These are phyloP conservation scores for Mollisia scopiformis DNA, from an alignment of 2,329 filamentous ascomycete genomes.

Conservation along the genomic window DNA sequence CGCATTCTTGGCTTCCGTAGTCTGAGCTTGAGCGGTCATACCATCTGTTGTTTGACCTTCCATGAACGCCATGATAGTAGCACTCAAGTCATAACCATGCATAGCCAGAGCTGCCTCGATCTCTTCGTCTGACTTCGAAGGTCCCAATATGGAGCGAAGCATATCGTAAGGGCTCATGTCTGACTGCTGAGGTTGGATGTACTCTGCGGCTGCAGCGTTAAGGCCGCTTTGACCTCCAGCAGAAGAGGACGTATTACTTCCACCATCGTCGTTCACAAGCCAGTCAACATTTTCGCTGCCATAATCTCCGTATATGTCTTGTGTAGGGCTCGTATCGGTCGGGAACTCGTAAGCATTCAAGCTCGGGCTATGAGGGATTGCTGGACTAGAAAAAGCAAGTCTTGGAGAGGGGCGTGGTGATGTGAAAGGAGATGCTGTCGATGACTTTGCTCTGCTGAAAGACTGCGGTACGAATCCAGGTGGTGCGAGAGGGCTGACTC, in stretches of 20 bases:
- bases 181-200: conserved; percentile 64
- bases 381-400: conserved; percentile 84
- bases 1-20: conserved; percentile 62
- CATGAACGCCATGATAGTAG: conserved; percentile 88
- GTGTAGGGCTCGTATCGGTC: conserved; percentile 77
- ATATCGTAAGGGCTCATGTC: conserved; percentile 99
- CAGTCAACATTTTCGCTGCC: conserved; percentile 96
- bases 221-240: conserved; percentile 67
- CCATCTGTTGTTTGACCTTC: conserved; percentile 59
- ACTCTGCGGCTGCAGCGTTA: conserved; percentile 83
- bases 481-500: conserved; percentile 80
- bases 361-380: conserved; percentile 90
- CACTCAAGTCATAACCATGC: conserved; percentile 91
- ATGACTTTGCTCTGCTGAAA: conserved; percentile 77
- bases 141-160: conserved; percentile 89
- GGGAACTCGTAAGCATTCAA: conserved; percentile 94
- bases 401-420: conserved; percentile 92
- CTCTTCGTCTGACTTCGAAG: conserved; percentile 88
- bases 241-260: conserved; percentile 78
- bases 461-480: conserved; percentile 81
- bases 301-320: conserved; percentile 87
- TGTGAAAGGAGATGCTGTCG: conserved; percentile 85
- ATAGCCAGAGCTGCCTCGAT: conserved; percentile 87
- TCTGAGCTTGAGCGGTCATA: conserved; percentile 49
- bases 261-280: conserved; percentile 87